Base-by-base conservation (phyloP, 441 rosid genomes). In the Brassica balearica region DNA sequence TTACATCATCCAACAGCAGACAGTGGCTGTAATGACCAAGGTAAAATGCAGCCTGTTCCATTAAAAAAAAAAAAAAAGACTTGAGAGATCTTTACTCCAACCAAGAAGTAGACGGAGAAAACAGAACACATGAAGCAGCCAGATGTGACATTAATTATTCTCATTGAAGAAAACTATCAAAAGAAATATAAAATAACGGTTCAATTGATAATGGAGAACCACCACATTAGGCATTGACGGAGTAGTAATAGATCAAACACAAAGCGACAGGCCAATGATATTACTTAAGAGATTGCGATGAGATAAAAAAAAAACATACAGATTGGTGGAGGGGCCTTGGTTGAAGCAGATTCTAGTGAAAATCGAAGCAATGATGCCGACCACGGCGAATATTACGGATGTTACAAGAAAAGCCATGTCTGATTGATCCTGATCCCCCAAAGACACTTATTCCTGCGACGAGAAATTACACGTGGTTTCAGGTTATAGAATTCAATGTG, bases 1-100 rank as follows among this genome's bases (percentile, higher is more conserved):
- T 89, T 87, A 94, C 98, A 94, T 94, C 96, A 94, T 86, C 98
- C 98, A 92, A 77, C 97, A 94, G 79, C 96, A 91, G 67, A 90
- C 89, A 68, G 94, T 89, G 27, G 98, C 97, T 8, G 96, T 94
- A 73, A 92, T 74, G 69, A 94, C 89, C 91, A 94, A 81, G 53
- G 98, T 94, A 65, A 89, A 70, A 81, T 86, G 97, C 15, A 94
- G 76, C 87, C 98, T 94, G 89, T 85, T 75, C 17, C 58, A 74
- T 1, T 4, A 22, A 19, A 77, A 1, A 82, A 19, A 46, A 83
- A 34, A 8, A 25, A 1, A 69, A 8, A 73, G 60, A 67, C 22
- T 68, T 51, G 12, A 38, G 4, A 43, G 6, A 43, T 66, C 60
- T 56, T 17, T 55, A 72, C 77, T 65, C 27, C 4, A 9, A 78